Conservation (phyloP, 257 asterid species). For the Verbena officinalis region DNA sequence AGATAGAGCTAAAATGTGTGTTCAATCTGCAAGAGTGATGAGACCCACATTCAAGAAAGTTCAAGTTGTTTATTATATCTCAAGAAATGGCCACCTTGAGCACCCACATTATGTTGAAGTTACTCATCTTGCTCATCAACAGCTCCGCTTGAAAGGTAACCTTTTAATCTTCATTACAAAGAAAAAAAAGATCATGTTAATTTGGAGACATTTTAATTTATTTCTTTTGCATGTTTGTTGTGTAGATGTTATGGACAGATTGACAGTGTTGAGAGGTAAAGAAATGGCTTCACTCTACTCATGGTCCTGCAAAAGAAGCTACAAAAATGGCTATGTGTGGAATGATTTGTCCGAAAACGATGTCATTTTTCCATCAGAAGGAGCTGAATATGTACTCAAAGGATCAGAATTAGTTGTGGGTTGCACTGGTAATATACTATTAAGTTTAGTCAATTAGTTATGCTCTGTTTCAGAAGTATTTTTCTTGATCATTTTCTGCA, state of each 20-base stretch:
- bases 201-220: no score
- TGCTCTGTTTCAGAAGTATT: neutral
- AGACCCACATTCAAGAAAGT: slow-evolving; percentile 53
- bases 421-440: slow-evolving; percentile 35
- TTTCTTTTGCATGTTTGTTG: neutral
- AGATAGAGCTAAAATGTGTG: slow-evolving; percentile 35
- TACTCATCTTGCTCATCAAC: slow-evolving; percentile 55
- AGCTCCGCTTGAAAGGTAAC: slow-evolving; percentile 61
- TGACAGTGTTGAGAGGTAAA: slow-evolving; percentile 57
- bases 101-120: slow-evolving; percentile 76
- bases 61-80: slow-evolving; percentile 64
- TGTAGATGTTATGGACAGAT: slow-evolving; percentile 60
- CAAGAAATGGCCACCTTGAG: slow-evolving; percentile 75
- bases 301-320: slow-evolving; percentile 82
- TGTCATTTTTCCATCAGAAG: slow-evolving; percentile 59
- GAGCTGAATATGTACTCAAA: slow-evolving; percentile 71
- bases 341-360: slow-evolving; percentile 66
- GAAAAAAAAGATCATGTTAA: no score
- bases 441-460: neutral
- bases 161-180: no score
- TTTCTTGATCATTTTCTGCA: neutral
- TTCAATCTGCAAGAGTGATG: slow-evolving; percentile 28
- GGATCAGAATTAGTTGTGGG: slow-evolving; percentile 55
- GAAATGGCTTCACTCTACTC: slow-evolving; percentile 73
- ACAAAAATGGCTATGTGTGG: slow-evolving; percentile 78